Evolutionary conservation across 179 eudicot species (phyloP).

Genomic region (Actinidia polygama): DNA sequence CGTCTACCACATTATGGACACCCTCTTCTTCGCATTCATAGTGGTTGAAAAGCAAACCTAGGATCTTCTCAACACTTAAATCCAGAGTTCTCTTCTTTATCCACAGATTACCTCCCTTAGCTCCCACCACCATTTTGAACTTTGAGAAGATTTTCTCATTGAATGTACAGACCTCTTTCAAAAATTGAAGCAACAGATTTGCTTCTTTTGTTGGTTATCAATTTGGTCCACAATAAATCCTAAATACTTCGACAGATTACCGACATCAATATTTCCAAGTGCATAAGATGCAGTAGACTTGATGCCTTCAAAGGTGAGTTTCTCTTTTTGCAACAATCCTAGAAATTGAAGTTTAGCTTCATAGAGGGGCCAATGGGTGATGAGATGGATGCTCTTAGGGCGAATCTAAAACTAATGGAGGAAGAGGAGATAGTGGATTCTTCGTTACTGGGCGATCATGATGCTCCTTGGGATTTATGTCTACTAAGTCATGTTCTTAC

Average conservation of each 20-base stretch:
- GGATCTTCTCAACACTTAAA: slow-evolving; percentile 93
- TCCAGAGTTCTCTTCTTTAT: slow-evolving; percentile 90
- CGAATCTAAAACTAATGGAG: too few species aligned
- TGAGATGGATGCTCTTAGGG: too few species aligned
- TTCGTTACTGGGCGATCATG: too few species aligned
- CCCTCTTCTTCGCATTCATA: slow-evolving; percentile 99
- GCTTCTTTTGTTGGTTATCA: slow-evolving; percentile 97
- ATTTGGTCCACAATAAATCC: slow-evolving; percentile 96
- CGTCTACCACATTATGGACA: slow-evolving; percentile 97
- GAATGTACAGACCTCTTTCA: slow-evolving; percentile 75
- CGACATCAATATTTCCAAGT: slow-evolving; percentile 98
- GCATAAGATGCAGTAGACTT: slow-evolving; percentile 98
- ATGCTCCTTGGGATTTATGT: too few species aligned
- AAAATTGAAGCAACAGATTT: slow-evolving; percentile 86
- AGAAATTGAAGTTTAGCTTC: too few species aligned
- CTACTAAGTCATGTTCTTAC: too few species aligned
- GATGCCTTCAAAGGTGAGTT: slow-evolving; percentile 86
- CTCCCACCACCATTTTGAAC: too few species aligned
- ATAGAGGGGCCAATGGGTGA: too few species aligned
- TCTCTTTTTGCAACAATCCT: too few species aligned
- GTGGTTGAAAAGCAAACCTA: slow-evolving; percentile 83
- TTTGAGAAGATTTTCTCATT: not conserved
- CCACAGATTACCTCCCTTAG: slow-evolving; percentile 90
- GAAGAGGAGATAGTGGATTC: too few species aligned
- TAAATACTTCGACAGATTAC: slow-evolving; percentile 83